Evolutionary conservation across 371 early-diverging fungal species (phyloP).

Genomic region (Rhizomucor pusillus): DNA sequence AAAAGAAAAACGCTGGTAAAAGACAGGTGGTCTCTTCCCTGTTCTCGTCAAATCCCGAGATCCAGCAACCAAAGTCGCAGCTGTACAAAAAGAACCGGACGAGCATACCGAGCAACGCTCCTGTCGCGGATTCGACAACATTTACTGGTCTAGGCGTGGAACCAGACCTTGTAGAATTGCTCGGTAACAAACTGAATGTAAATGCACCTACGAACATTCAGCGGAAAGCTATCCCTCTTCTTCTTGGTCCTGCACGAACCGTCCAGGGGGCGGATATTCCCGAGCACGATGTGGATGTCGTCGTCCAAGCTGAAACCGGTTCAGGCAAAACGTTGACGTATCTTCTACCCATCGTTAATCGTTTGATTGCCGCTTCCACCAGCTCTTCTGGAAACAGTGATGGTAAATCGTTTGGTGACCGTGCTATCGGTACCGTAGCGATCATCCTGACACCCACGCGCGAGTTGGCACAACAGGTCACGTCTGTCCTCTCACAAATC

Average conservation of each 20-base stretch:
- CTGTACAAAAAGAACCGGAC: constrained; percentile 28
- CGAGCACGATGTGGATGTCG: constrained; percentile 68
- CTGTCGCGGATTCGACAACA: constrained; percentile 47
- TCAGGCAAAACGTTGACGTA: constrained; percentile 99
- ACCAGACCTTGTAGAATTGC: constrained; percentile 58
- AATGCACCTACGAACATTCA: constrained; percentile 72
- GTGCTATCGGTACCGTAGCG: constrained; percentile 69
- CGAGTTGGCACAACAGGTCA: constrained; percentile 97
- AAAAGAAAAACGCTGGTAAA: constrained; percentile 48
- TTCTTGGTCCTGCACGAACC: constrained; percentile 48
- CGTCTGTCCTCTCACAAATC: constrained; percentile 68
- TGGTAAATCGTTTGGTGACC: constrained; percentile 35
- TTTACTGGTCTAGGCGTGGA: constrained; percentile 79
- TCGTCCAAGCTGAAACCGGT: constrained; percentile 96
- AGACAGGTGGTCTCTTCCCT: constrained; percentile 56
- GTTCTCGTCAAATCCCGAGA: constrained; percentile 55
- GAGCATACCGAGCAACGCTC: constrained; percentile 56
- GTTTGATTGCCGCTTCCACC: constrained; percentile 41
- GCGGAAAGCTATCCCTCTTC: constrained; percentile 62
- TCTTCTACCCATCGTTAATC: constrained; percentile 80
- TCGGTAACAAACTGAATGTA: constrained; percentile 65
- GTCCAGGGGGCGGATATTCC: constrained; percentile 23
- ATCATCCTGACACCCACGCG: constrained; percentile 96
- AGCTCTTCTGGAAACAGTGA: constrained; percentile 14
- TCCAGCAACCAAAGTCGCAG: constrained; percentile 26